phyloP scores from a whole-genome alignment of 306 rosid genomes.

The Ziziphus jujuba region DNA sequence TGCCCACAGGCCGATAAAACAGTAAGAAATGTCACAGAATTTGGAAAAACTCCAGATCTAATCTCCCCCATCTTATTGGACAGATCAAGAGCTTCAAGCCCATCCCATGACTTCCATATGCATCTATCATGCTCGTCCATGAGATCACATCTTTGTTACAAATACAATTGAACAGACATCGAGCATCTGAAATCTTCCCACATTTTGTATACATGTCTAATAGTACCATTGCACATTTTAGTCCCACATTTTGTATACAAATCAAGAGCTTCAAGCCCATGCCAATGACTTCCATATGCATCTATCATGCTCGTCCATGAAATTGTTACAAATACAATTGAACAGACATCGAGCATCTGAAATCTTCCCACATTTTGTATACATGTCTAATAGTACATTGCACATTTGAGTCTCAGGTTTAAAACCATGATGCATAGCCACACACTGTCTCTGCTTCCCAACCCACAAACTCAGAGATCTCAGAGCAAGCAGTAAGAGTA shows the following conservation, averaged over 20 bases:
- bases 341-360: slow-evolving; percentile 36
- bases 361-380: slow-evolving; percentile 56
- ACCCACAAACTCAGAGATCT: slow-evolving; percentile 46
- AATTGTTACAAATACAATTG: slow-evolving; percentile 35
- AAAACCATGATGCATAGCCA: slow-evolving; percentile 49
- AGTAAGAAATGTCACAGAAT: too few relatives aligned
- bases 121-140: slow-evolving; percentile 63
- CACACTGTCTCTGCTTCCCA: slow-evolving; percentile 66
- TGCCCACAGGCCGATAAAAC: too few relatives aligned
- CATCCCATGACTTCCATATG: slow-evolving; percentile 52
- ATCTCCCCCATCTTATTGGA: slow-evolving; percentile 37
- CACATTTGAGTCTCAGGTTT: slow-evolving; percentile 47
- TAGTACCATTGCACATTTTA: slow-evolving; percentile 52
- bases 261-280: slow-evolving; percentile 44
- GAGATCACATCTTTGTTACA: slow-evolving; percentile 48
- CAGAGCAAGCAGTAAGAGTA: slow-evolving; percentile 64
- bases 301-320: slow-evolving; percentile 62
- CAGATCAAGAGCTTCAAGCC: slow-evolving; percentile 41
- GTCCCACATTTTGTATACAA: too few relatives aligned
- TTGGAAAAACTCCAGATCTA: not conserved
- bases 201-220: slow-evolving; percentile 65
- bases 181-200: slow-evolving; percentile 42
- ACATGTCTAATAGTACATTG: slow-evolving; percentile 55
- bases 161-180: slow-evolving; percentile 35
- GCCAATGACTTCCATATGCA: slow-evolving; percentile 55